Percentiles rank a stretch among this genome's conserved stretches.
These are phyloP conservation scores for Prunus persica DNA, from an alignment of 306 rosid genomes.

Conservation along the genomic window DNA sequence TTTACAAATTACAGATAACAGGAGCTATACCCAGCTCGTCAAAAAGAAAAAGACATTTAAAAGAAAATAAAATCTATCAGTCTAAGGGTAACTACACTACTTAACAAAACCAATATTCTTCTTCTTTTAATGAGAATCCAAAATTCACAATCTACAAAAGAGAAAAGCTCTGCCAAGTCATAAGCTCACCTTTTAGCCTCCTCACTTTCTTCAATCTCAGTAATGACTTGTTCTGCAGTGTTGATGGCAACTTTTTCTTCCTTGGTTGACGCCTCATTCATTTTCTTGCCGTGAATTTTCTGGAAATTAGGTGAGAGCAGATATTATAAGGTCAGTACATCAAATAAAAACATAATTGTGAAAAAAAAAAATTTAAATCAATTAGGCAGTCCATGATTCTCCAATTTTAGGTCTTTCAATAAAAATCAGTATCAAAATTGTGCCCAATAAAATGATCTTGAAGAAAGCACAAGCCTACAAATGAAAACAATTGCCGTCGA, in stretches of 20 bases:
- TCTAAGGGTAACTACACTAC: too few relatives aligned
- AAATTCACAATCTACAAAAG: not conserved
- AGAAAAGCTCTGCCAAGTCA: not conserved
- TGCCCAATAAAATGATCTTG: not conserved
- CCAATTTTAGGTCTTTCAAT: not conserved
- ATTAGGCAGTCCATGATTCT: not conserved
- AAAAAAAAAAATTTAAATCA: not conserved
- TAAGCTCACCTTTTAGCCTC: constrained; percentile 39
- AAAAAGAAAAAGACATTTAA: not conserved
- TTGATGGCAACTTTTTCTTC: constrained; percentile 17
- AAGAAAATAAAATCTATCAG: not conserved
- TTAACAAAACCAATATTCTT: not conserved
- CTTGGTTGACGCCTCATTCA: constrained; percentile 16
- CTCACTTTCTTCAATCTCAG: constrained; percentile 9
- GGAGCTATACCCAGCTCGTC: not conserved
- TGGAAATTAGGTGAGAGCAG: constrained; percentile 10
- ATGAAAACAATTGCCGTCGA: not conserved
- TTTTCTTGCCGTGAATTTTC: constrained; percentile 55
- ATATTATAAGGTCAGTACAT: not conserved
- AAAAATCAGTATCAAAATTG: not conserved
- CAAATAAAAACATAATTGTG: not conserved
- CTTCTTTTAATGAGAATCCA: not conserved
- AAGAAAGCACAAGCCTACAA: not conserved
- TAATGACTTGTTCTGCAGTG: constrained; percentile 19
- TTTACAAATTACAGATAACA: not conserved